Evolutionary conservation across 2,329 filamentous ascomycete genomes (phyloP), one percentile per base, ranked within the genome.

Genomic region (Pseudomassariella vexata): DNA sequence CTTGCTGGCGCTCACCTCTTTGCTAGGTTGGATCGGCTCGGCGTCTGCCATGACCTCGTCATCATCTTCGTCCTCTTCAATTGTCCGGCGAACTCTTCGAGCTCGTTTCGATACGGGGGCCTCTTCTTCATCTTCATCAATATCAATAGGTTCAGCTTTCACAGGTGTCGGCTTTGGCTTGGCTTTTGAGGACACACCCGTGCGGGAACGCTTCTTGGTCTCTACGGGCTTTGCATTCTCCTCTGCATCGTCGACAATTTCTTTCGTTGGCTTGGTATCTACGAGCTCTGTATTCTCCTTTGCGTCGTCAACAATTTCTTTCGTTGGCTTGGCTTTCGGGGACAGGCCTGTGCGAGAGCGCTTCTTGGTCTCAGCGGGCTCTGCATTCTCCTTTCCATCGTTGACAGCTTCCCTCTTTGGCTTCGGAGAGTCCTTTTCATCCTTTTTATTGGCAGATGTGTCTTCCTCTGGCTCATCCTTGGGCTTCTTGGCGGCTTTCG

Each of bases 51-150:
- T 64, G 12, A 44, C 45, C 17, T 64, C 55, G 28, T 62, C 63
- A 8, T 73, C 66, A 6, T 74, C 53, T 2, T 56, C 69, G 3
- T 75, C 71, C 6, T 73, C 69, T 30, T 77, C 63, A 9, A 73
- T 44, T 32, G 66, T 63, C 35, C 60, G 63, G 30, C 63, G 64
- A 24, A 42, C 58, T 46, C 62, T 65, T 34, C 75, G 63, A 19
- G 62, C 57, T 37, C 74, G n/a, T 22, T 35, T 35, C 19, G 33
- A 35, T 17, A 35, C 33, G 23, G 33, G 37, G 3, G 22, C 34
- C 59, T 49, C 45, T 28, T 55, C 39, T 43, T 59, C 50, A 42
- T 56, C 38, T n/a, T 54, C 49, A 9, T 54, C 46, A 8, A 30
- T 20, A n/a, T 41, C 59, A 8, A 30, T 20, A n/a, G 40, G 59